Percentiles rank a stretch among this genome's conserved stretches.
Evolutionary conservation across 495 filamentous ascomycete genomes (phyloP).

Genomic region (Saxophila tyrrhenica): DNA sequence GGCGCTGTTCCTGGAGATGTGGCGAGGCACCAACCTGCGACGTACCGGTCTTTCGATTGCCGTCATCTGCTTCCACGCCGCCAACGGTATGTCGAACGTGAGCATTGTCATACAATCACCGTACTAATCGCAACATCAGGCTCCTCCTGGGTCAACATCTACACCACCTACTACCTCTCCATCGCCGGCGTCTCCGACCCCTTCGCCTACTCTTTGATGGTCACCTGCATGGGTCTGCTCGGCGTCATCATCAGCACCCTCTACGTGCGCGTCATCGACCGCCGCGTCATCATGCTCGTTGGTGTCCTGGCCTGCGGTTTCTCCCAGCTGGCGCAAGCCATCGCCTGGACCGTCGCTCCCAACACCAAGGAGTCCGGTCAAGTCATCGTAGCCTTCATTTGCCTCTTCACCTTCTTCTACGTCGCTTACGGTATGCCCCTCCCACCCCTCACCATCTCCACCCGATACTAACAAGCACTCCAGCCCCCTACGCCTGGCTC

Average conservation of each 20-base stretch:
- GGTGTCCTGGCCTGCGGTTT: not conserved
- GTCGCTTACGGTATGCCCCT: slow-evolving; percentile 42
- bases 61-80: slow-evolving; percentile 44
- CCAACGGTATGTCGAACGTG: slow-evolving; percentile 34
- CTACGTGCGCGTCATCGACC: not conserved
- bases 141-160: slow-evolving; percentile 27
- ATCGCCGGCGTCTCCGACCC: slow-evolving; percentile 49
- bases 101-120: not conserved
- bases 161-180: slow-evolving; percentile 55
- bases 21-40: slow-evolving; percentile 42
- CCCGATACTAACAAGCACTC: slow-evolving; percentile 42
- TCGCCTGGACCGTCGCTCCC: not conserved
- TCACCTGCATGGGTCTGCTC: slow-evolving; percentile 44
- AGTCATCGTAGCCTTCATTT: not conserved
- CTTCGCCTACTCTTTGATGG: slow-evolving; percentile 48
- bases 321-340: not conserved
- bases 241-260: slow-evolving; percentile 29
- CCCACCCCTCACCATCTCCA: slow-evolving; percentile 46
- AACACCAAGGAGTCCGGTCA: not conserved
- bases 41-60: slow-evolving; percentile 40
- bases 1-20: slow-evolving; percentile 38
- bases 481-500: slow-evolving; percentile 48
- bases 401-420: slow-evolving; percentile 28
- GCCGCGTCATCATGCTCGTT: not conserved
- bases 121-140: not conserved